Base-by-base conservation (phyloP, 2,329 filamentous ascomycete genomes). In the Aureobasidium sp. region DNA sequence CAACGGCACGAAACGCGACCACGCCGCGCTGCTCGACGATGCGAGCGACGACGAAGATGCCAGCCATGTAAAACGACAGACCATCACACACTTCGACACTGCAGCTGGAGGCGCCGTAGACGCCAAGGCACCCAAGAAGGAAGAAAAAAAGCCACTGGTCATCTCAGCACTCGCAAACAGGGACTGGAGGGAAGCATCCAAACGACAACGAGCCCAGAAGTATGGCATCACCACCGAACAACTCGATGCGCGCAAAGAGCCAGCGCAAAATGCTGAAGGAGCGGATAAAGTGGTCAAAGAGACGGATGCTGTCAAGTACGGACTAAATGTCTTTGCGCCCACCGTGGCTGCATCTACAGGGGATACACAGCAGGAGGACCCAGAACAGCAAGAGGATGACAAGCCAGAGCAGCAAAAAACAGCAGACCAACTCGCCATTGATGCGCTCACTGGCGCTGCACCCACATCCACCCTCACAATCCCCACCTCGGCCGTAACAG, bases 31-130 rank as follows among this genome's bases (percentile, higher is more conserved):
- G 48, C 74, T 63, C 53, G 67, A 70, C 27, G 68, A 71, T 39
- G 69, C 74, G 62, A 78, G 77, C 44, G 69, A 74, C 63, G 86
- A 88, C 57, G 86, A 89, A 60, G 84, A 86, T n/a, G 81, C 84
- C 64, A 80, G 72, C 37, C 66, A 73, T 9, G 63, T 65, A 11
- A 69, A 67, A 4, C 73, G 75, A 5, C 76, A 83, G 67, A 74
- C 74, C 56, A 82, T 85, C 27, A 79, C 79, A 6, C 82, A 81
- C 31, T 85, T 83, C 69, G 82, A 84, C 70, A 74, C 74, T 2
- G 70, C 75, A 52, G 76, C 76, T 29, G 80, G 82, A 66, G 76
- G 82, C 34, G 82, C 79, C 14, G 72, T 82, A 59, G 74, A 76
- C 60, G 74, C 72, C 62, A 72, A 73, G 31, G 70, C 68, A 22